These are phyloP conservation scores for Arachnomyces sp. DNA, from an alignment of 2,329 filamentous ascomycete genomes.

Conservation along the genomic window DNA sequence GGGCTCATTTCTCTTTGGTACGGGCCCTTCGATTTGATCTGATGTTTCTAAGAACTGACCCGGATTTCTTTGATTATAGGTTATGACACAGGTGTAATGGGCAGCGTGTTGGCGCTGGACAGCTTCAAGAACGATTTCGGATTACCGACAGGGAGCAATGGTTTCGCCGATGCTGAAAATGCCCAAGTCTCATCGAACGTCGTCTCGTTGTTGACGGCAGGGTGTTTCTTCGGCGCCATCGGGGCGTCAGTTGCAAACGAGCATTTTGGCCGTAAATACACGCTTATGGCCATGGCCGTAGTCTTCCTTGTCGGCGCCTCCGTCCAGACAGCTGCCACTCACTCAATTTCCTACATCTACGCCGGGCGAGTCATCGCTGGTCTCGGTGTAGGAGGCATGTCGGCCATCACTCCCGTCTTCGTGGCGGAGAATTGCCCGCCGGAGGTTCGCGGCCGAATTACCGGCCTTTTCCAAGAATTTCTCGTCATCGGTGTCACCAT, in stretches of 20 bases:
- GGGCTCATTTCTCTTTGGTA: conserved; percentile 39
- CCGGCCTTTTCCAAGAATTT: conserved; percentile 32
- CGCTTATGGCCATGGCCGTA: conserved; percentile 26
- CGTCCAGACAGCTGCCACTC: conserved; percentile 25
- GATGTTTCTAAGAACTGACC: background rate
- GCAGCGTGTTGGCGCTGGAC: conserved; percentile 30
- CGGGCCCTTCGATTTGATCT: conserved; percentile 11
- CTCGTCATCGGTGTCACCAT: conserved; percentile 39
- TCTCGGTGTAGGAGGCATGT: conserved; percentile 32
- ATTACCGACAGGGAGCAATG: conserved; percentile 24
- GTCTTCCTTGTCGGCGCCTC: conserved; percentile 30
- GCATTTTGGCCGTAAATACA: conserved; percentile 27
- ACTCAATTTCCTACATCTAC: conserved; percentile 27
- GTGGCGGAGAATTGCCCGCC: conserved; percentile 30
- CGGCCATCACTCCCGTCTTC: conserved; percentile 31
- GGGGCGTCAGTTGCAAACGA: conserved; percentile 29
- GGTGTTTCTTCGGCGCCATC: conserved; percentile 34
- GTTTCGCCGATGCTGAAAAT: conserved; percentile 26
- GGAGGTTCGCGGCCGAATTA: conserved; percentile 25
- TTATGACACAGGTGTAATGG: conserved; percentile 39
- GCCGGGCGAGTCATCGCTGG: conserved; percentile 31
- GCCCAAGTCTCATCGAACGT: conserved; percentile 33
- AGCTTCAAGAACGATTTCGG: conserved; percentile 37
- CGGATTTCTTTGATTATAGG: conserved; percentile 16
- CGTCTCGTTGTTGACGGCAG: conserved; percentile 30